A percentile compares a stretch with the other conserved stretches of the same genome.
Conservation (phyloP, 441 rosid genomes). For the Brassica balearica region DNA sequence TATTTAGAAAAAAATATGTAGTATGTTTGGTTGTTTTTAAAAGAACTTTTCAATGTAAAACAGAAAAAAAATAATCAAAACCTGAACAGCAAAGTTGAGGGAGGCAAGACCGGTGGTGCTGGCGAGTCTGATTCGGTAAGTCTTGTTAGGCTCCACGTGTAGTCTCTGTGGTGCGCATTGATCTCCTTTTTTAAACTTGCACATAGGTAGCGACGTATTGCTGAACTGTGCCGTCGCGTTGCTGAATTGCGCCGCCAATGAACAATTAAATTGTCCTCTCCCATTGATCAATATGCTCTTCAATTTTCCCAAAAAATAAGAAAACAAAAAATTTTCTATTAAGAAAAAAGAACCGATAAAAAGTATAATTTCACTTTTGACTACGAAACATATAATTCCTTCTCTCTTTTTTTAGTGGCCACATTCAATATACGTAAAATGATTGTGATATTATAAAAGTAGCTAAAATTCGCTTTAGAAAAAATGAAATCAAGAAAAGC, state of each 20-base stretch:
- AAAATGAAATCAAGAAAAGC: background rate
- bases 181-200: slow-evolving; percentile 57
- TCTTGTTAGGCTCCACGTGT: slow-evolving; percentile 59
- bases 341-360: background rate
- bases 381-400: background rate
- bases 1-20: background rate
- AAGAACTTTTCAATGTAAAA: background rate
- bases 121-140: slow-evolving; percentile 73
- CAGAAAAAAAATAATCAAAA: background rate
- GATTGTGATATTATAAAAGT: background rate
- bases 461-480: background rate
- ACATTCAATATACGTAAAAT: background rate
- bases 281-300: slow-evolving; percentile 78
- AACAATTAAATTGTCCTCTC: slow-evolving; percentile 84
- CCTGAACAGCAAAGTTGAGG: slow-evolving; percentile 75
- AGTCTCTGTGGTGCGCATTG: slow-evolving; percentile 69
- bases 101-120: slow-evolving; percentile 78
- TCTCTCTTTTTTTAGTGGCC: background rate
- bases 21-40: background rate
- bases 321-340: background rate
- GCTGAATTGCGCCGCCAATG: slow-evolving; percentile 59
- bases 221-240: slow-evolving; percentile 38
- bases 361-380: background rate
- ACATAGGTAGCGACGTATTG: slow-evolving; percentile 44
- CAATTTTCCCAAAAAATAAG: background rate